Conservation (phyloP, 202 grass and related monocot genomes). For the Cymbopogon flexuosus region DNA sequence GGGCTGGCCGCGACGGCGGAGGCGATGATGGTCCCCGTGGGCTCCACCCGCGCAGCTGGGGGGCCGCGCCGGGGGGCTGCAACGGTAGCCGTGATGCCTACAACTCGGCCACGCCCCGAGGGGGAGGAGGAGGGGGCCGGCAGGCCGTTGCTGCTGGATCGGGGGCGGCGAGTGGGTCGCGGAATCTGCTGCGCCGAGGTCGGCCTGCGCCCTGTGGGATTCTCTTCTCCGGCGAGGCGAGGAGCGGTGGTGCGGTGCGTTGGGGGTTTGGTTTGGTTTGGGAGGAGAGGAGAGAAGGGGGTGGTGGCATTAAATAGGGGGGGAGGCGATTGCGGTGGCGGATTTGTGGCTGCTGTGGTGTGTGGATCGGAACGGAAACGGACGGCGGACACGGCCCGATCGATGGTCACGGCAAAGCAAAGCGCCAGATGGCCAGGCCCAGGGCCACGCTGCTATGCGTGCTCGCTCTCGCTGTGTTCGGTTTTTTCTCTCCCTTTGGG, state of each 20-base stretch:
- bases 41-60: slow-evolving; percentile 69
- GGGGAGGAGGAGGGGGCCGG: background rate
- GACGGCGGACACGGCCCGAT: background rate
- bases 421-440: no score
- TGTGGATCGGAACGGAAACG: background rate
- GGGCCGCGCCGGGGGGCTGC: slow-evolving; percentile 57
- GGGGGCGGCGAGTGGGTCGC: background rate
- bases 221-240: slow-evolving; percentile 7
- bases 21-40: slow-evolving; percentile 38
- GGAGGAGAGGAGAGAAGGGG: background rate
- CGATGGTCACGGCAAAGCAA: no score
- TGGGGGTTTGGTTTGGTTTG: background rate
- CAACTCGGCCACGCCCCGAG: slow-evolving; percentile 18
- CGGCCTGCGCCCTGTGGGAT: background rate
- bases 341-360: background rate
- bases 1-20: slow-evolving; percentile 37
- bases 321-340: background rate
- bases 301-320: slow-evolving; percentile 31
- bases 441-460: no score
- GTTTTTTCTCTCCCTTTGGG: no score
- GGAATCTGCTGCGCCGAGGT: background rate
- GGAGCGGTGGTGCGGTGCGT: background rate
- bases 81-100: slow-evolving; percentile 62
- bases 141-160: background rate
- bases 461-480: no score